Percentiles rank a stretch among this genome's conserved stretches.
Conservation (phyloP, 2,329 filamentous ascomycete genomes). For the Stagonosporopsis tanaceti region DNA sequence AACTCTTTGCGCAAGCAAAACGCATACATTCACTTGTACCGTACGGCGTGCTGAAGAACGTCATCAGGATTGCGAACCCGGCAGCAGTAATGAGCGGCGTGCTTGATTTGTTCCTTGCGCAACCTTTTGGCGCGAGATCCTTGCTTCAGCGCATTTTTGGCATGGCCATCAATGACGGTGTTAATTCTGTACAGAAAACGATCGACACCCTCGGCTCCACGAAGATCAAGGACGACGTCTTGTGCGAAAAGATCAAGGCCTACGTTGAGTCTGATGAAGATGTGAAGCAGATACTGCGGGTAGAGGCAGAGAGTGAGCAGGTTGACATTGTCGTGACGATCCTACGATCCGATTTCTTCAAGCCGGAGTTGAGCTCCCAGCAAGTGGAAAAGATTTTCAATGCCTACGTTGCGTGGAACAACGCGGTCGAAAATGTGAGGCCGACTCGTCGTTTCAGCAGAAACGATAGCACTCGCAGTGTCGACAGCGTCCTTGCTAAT, state of each 20-base stretch:
- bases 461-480: constrained; percentile 46
- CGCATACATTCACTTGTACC: constrained; percentile 94
- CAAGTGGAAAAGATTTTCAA: constrained; percentile 91
- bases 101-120: constrained; percentile 92
- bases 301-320: constrained; percentile 75
- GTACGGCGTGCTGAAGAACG: constrained; percentile 92
- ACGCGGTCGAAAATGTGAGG: constrained; percentile 80
- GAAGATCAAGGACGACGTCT: constrained; percentile 82
- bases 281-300: constrained; percentile 75
- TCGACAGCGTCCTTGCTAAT: constrained; percentile 37
- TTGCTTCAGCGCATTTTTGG: constrained; percentile 95
- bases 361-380: constrained; percentile 73
- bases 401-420: constrained; percentile 95
- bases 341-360: constrained; percentile 77
- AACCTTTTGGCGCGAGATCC: constrained; percentile 89
- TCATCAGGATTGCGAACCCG: constrained; percentile 94
- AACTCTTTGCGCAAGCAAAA: constrained; percentile 92
- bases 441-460: constrained; percentile 41
- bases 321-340: constrained; percentile 88
- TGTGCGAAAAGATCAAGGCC: constrained; percentile 80
- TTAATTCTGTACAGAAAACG: constrained; percentile 82
- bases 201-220: constrained; percentile 75
- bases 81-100: constrained; percentile 97
- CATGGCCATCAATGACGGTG: constrained; percentile 88
- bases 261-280: constrained; percentile 80